phyloP scores from a whole-genome alignment of 305 asterid genomes.

The Solanum aculeatissimum region DNA sequence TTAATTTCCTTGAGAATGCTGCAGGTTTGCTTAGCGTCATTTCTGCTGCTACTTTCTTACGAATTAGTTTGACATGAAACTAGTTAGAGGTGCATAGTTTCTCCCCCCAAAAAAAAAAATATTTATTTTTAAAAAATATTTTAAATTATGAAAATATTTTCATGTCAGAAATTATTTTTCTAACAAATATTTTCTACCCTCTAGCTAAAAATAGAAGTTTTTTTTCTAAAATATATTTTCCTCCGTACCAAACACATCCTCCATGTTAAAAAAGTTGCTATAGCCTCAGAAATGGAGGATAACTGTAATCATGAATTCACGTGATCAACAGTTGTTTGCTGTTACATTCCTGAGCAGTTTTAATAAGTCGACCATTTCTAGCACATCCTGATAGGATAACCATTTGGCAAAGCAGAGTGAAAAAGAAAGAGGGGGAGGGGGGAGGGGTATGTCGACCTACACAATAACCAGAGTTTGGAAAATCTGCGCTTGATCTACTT shows the following conservation, averaged over 20 bases:
- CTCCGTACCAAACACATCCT: too few species aligned
- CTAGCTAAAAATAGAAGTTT: too few species aligned
- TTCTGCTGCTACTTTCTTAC: background rate
- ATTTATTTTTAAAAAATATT: too few species aligned
- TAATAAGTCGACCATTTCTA: background rate
- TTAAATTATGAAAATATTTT: too few species aligned
- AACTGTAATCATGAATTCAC: conserved; percentile 33
- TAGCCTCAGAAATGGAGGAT: conserved; percentile 78
- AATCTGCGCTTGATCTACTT: conserved; percentile 51
- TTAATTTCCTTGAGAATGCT: background rate
- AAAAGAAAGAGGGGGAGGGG: background rate
- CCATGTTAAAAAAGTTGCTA: too few species aligned
- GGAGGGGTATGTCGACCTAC: conserved; percentile 29
- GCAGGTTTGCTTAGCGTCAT: background rate
- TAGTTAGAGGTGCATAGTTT: background rate
- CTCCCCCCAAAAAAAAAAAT: too few species aligned
- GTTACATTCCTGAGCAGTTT: conserved; percentile 11
- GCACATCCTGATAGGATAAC: background rate
- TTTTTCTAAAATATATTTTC: too few species aligned
- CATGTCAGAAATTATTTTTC: too few species aligned
- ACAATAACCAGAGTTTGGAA: conserved; percentile 52
- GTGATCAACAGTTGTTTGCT: conserved; percentile 7
- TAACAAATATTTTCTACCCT: too few species aligned
- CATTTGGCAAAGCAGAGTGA: background rate
- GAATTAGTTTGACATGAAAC: background rate